Evolutionary conservation across 768 basidiomycete species (phyloP), one percentile per base, ranked within the genome.

Genomic region (Xanthoconium purpureum): DNA sequence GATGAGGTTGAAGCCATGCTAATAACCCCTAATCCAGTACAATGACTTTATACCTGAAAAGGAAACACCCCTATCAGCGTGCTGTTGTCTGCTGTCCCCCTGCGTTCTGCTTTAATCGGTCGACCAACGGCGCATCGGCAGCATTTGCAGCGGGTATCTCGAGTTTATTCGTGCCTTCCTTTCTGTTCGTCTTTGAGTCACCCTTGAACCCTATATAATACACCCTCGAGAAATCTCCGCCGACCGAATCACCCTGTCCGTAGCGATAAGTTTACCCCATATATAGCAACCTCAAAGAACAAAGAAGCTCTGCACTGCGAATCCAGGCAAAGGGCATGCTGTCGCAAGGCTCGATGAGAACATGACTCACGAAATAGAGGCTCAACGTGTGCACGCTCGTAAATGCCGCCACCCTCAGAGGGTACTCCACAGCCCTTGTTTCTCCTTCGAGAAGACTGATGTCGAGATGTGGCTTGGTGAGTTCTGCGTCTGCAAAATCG

Each of bases 181-280:
- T 84, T 60, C 78, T 77, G 17, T 71, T 68, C 17, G 77, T 75
- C 51, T 78, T 75, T 46, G 78, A 75, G 60, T 91, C 88, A 40
- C 91, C 92, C 68, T 84, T 88, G 77, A 94, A 94, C 18, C 91
- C 91, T 42, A 94, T 65, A 64, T 85, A 94, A 66, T 88, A 94
- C 37, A 94, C 71, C 28, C 87, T 75, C 4, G 87, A 82, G 17
- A 73, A 59, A 8, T 89, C 86, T 29, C 79, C 86, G 6, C 88
- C 89, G 5, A 77, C 77, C 3, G 89, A 76, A 40, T 91, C 83
- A 52, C 82, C 83, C 89, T 91, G 59, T 29, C 47, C 50, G 54
- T 46, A n/a, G 18, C 45, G 39, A 51, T 55, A 57, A 47, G 20
- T 57, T 35, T 30, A 24, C 35, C 3, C 67, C 62, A 54, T 36